These are phyloP conservation scores for Polytrichum formosum DNA, from an alignment of 225 moss, liverwort and hornwort species.

Conservation along the genomic window DNA sequence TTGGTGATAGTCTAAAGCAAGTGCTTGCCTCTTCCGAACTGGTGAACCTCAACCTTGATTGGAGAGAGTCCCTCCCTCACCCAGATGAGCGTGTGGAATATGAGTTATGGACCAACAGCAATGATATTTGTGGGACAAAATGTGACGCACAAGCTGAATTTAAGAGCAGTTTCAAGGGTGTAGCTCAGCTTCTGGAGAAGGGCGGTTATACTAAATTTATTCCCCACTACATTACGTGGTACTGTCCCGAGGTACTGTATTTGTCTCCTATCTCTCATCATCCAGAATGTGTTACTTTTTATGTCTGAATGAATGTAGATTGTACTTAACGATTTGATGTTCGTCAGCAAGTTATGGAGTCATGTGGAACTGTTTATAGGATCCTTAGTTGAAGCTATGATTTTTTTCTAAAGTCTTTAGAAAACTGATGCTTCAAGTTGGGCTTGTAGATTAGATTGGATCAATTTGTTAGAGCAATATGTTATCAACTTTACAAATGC, in stretches of 20 bases:
- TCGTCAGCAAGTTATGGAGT: no score
- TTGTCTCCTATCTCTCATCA: not conserved
- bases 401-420: not conserved
- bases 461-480: no score
- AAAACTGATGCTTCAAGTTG: no score
- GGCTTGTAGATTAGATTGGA: no score
- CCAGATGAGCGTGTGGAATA: slow-evolving; percentile 42
- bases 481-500: no score
- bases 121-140: slow-evolving; percentile 52
- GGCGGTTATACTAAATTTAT: slow-evolving; percentile 53
- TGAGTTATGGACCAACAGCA: slow-evolving; percentile 68
- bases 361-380: no score
- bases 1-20: slow-evolving; percentile 41
- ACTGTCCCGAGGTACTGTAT: slow-evolving; percentile 30
- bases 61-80: slow-evolving; percentile 42
- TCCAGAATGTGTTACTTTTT: not conserved
- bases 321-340: no score
- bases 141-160: slow-evolving; percentile 47
- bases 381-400: not conserved
- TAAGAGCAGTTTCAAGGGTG: slow-evolving; percentile 45
- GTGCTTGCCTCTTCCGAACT: slow-evolving; percentile 21
- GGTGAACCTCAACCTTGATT: slow-evolving; percentile 55
- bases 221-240: slow-evolving; percentile 65
- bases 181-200: slow-evolving; percentile 54
- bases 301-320: no score